Conservation (phyloP, 257 asterid species). For the Sherardia arvensis region DNA sequence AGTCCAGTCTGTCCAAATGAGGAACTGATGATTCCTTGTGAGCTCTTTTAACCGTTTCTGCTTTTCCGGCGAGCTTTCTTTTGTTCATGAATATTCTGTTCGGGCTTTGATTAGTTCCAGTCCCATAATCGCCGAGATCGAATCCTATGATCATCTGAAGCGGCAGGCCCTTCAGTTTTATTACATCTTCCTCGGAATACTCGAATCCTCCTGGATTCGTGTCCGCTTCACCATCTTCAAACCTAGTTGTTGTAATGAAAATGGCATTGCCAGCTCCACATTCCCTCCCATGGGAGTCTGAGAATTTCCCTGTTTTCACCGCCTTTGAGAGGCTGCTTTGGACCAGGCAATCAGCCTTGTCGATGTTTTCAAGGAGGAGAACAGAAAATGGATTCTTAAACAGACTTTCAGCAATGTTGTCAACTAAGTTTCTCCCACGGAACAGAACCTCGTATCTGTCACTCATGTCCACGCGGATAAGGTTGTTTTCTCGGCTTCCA, state of each 20-base stretch:
- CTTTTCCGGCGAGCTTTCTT: slow-evolving; percentile 33
- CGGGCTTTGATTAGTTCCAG: slow-evolving; percentile 7
- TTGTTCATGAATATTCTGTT: slow-evolving; percentile 35
- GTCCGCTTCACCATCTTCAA: slow-evolving; percentile 14
- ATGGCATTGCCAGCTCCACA: slow-evolving; percentile 42
- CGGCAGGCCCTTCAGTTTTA: slow-evolving; percentile 25
- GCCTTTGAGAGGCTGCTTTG: slow-evolving; percentile 59
- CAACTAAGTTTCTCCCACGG: slow-evolving; percentile 59
- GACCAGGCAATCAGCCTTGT: slow-evolving; percentile 59
- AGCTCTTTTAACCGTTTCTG: slow-evolving; percentile 33
- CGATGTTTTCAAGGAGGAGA: slow-evolving; percentile 63
- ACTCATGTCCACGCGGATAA: slow-evolving; percentile 36
- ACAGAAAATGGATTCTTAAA: slow-evolving; percentile 47
- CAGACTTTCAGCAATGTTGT: slow-evolving; percentile 62
- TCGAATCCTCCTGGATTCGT: slow-evolving; percentile 7
- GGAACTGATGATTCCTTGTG: slow-evolving; percentile 33
- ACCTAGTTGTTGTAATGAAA: slow-evolving; percentile 41
- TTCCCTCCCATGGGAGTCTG: slow-evolving; percentile 62
- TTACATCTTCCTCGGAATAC: slow-evolving; percentile 46
- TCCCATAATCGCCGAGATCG: slow-evolving; percentile 49
- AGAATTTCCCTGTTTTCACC: slow-evolving; percentile 43
- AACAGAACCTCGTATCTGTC: slow-evolving; percentile 20
- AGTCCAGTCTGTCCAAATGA: slow-evolving; percentile 27
- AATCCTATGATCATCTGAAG: slow-evolving; percentile 52
- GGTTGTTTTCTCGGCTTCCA: slow-evolving; percentile 45